Evolutionary conservation across 2,329 filamentous ascomycete genomes (phyloP), one percentile per base, ranked within the genome.

Genomic region (Alternaria viburni): DNA sequence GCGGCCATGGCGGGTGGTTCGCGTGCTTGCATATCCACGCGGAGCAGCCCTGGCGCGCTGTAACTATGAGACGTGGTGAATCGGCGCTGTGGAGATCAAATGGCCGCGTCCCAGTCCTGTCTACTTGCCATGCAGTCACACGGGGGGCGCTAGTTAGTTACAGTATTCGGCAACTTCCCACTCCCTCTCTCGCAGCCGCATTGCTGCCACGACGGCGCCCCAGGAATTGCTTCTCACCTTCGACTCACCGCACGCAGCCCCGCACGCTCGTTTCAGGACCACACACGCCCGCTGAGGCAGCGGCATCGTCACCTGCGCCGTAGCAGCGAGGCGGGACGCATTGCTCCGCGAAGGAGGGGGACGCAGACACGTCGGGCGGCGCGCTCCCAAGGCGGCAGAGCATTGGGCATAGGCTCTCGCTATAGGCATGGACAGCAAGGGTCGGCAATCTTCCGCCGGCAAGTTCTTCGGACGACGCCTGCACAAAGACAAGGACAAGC

Each of bases 391-490:
- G 57, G 49, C 49, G 54, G 56, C 59, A 54, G 46, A 62, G 63
- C 58, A 57, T 58, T 52, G 56, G 61, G 64, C 66, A 67, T 63
- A 67, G 60, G 59, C 47, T 50, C 62, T 62, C 57, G 50, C 41
- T 64, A 70, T 66, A 73, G 62, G 54, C 41, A 74, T 87, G 77
- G 86, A 91, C 84, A 90, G 92, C 84, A 93, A 94, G 83, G 86
- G 90, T 75, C 89, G 92, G 81, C 91, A 95, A 85, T 93, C 91
- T 69, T 93, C 92, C 76, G 90, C 89, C 77, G 87, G 89, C 78
- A 91, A 90, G 67, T 93, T 97, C 85, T 97, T 97, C 84, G 93
- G 93, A 75, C 89, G 93, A 77, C 91, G 86, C 65, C 77, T 85
- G 74, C 84, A 90, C 82, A 96, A 93, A 83, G 91, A 96, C 81